phyloP scores from a whole-genome alignment of 2,329 filamentous ascomycete genomes.

The Diatrype stigma region DNA sequence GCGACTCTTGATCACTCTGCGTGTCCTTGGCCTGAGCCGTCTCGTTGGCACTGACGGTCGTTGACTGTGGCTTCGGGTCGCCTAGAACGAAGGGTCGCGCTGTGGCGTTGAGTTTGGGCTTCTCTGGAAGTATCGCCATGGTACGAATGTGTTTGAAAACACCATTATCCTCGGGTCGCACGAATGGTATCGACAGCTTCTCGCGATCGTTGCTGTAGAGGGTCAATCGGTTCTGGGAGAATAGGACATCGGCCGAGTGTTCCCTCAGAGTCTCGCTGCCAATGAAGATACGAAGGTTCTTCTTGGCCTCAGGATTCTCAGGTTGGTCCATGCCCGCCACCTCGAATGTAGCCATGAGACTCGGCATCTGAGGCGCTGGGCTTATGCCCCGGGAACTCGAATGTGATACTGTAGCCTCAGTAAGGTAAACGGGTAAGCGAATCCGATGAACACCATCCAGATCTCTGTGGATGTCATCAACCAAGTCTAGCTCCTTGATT shows the following conservation, averaged over 20 bases:
- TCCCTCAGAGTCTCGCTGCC: slow-evolving; percentile 83
- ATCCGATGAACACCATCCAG: slow-evolving; percentile 65
- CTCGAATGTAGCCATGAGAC: slow-evolving; percentile 74
- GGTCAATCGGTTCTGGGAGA: slow-evolving; percentile 86
- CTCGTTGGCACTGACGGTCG: slow-evolving; percentile 11
- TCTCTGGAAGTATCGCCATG: slow-evolving; percentile 49
- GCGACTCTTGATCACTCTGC: slow-evolving; percentile 25
- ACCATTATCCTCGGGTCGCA: slow-evolving; percentile 82
- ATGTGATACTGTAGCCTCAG: slow-evolving; percentile 80
- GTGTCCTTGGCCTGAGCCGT: slow-evolving; percentile 21
- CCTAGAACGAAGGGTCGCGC: slow-evolving; percentile 42
- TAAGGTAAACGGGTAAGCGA: slow-evolving; percentile 79
- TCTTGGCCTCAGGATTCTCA: slow-evolving; percentile 46
- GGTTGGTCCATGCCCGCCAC: slow-evolving; percentile 58
- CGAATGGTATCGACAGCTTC: slow-evolving; percentile 85
- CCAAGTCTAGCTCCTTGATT: slow-evolving; percentile 68
- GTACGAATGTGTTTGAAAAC: slow-evolving; percentile 75
- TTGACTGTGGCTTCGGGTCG: slow-evolving; percentile 26
- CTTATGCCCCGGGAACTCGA: slow-evolving; percentile 68
- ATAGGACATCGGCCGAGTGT: slow-evolving; percentile 84
- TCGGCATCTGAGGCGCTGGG: slow-evolving; percentile 74
- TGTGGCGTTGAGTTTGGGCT: slow-evolving; percentile 52
- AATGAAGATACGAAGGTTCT: slow-evolving; percentile 77
- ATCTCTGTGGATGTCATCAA: slow-evolving; percentile 61
- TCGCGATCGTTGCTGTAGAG: slow-evolving; percentile 82